Conservation (phyloP, 352 stramenopile genomes). For the Elongisporangium undulatum region DNA sequence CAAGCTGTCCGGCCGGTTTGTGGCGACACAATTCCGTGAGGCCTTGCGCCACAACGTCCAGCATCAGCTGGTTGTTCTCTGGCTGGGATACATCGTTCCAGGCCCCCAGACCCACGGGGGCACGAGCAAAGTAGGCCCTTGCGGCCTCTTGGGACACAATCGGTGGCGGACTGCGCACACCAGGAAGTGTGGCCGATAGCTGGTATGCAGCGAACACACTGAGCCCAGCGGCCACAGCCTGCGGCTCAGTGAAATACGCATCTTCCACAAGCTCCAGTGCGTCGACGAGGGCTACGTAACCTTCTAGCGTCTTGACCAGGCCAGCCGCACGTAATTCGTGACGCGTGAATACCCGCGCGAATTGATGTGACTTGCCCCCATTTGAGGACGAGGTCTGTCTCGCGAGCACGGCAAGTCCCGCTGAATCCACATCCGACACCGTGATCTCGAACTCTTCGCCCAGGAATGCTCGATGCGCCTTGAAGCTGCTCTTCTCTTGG, state of each 20-base stretch:
- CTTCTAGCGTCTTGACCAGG: constrained; percentile 54
- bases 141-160: constrained; percentile 59
- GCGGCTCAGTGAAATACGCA: constrained; percentile 49
- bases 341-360: constrained; percentile 56
- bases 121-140: constrained; percentile 54
- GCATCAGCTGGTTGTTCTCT: constrained; percentile 34
- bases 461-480: constrained; percentile 52
- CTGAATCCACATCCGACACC: constrained; percentile 69
- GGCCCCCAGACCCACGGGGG: constrained; percentile 36
- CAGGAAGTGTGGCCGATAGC: constrained; percentile 54
- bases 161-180: constrained; percentile 45
- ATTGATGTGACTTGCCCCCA: constrained; percentile 36
- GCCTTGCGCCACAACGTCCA: constrained; percentile 67
- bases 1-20: constrained; percentile 55
- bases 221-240: constrained; percentile 25
- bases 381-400: constrained; percentile 27
- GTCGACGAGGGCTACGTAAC: constrained; percentile 55
- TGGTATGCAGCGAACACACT: constrained; percentile 48
- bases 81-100: constrained; percentile 37
- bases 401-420: constrained; percentile 53
- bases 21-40: constrained; percentile 78
- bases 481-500: constrained; percentile 32
- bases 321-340: constrained; percentile 37
- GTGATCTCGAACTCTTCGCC: constrained; percentile 64
- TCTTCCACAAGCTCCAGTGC: constrained; percentile 67